Conservation (phyloP, 139 green algal species). For the Chara braunii region DNA sequence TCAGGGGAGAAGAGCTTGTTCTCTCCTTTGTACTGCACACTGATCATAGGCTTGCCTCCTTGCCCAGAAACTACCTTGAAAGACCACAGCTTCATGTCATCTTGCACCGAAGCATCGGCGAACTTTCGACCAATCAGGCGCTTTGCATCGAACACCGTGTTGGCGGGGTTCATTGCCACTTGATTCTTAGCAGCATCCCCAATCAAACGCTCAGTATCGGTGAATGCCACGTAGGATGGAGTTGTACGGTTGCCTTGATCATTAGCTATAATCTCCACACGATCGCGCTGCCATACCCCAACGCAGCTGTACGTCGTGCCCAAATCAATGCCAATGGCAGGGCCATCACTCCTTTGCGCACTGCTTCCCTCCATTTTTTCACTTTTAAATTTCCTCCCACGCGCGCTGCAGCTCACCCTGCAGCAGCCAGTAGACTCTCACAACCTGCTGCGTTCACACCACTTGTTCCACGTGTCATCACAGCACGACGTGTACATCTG, state of each 20-base stretch:
- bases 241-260: conserved; percentile 84
- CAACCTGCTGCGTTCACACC: no score
- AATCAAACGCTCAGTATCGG: conserved; percentile 86
- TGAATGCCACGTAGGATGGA: conserved; percentile 92
- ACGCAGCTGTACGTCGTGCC: conserved; percentile 54
- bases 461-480: no score
- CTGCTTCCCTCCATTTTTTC: no score
- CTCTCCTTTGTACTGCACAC: conserved; percentile 88
- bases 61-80: conserved; percentile 59
- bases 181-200: no score
- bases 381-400: no score
- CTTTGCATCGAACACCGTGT: conserved; percentile 96
- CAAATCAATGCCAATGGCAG: conserved; percentile 42
- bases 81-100: conserved; percentile 84
- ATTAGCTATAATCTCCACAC: conserved; percentile 60
- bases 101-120: conserved; percentile 68
- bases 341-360: neutral
- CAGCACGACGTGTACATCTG: no score
- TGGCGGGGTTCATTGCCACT: conserved; percentile 49
- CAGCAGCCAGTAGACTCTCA: no score
- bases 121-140: conserved; percentile 88
- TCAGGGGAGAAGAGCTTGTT: conserved; percentile 84
- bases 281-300: conserved; percentile 81
- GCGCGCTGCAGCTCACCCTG: no score
- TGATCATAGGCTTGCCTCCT: conserved; percentile 77